These are phyloP conservation scores for Baudoinia panamericana DNA, from an alignment of 495 filamentous ascomycete genomes.

Conservation along the genomic window DNA sequence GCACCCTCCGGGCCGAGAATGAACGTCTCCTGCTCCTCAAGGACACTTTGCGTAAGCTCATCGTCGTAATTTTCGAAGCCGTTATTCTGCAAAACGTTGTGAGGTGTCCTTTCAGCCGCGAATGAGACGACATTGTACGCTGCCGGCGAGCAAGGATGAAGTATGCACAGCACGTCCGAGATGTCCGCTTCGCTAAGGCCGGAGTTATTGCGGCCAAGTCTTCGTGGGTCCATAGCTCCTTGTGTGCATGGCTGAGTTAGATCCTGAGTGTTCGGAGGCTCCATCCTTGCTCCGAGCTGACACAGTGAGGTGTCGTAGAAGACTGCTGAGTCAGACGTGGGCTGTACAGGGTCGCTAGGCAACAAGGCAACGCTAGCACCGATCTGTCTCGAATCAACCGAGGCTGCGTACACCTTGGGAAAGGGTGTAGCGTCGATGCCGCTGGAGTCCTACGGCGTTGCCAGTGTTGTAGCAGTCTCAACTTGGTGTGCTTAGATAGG, in stretches of 20 bases:
- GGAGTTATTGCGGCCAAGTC: constrained; percentile 60
- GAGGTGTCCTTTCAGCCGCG: constrained; percentile 37
- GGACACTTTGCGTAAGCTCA: constrained; percentile 16
- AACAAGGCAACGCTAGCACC: constrained; percentile 5
- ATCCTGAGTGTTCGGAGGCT: constrained; percentile 13
- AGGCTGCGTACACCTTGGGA: too few relatives aligned
- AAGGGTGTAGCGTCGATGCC: too few relatives aligned
- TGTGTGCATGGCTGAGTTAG: constrained; percentile 64
- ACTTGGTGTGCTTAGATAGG: too few relatives aligned
- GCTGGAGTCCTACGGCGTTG: too few relatives aligned
- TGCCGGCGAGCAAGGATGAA: constrained; percentile 61
- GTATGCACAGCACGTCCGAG: constrained; percentile 75
- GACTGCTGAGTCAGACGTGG: too few relatives aligned
- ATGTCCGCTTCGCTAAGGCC: constrained; percentile 68
- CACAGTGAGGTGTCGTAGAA: too few relatives aligned
- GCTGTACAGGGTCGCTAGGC: too few relatives aligned
- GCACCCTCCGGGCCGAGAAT: constrained; percentile 27
- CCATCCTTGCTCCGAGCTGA: too few relatives aligned
- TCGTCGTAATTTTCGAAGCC: constrained; percentile 31
- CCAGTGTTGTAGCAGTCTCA: too few relatives aligned
- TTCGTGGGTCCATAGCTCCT: constrained; percentile 63
- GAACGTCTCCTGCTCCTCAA: constrained; percentile 41
- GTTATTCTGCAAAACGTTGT: constrained; percentile 43
- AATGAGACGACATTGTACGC: constrained; percentile 54
- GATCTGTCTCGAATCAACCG: too few relatives aligned